Percentiles rank a stretch among this genome's conserved stretches.
phyloP scores from a whole-genome alignment of 306 rosid species.

The Citrullus colocynthis region DNA sequence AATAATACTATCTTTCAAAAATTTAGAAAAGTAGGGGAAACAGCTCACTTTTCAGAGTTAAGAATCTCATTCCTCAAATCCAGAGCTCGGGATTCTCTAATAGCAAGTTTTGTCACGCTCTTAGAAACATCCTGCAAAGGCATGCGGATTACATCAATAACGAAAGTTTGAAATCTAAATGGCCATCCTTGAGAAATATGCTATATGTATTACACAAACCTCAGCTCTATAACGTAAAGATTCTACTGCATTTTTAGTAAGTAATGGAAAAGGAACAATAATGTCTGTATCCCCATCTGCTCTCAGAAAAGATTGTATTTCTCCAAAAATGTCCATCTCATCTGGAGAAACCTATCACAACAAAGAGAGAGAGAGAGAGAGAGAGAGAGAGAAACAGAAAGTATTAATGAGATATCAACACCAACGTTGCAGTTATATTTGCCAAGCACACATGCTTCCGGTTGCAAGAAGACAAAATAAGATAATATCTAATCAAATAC shows the following conservation, averaged over 20 bases:
- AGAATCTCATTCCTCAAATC: slow-evolving; percentile 93
- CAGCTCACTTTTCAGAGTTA: slow-evolving; percentile 81
- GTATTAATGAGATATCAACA: not conserved
- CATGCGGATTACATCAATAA: not conserved
- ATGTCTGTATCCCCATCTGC: slow-evolving; percentile 45
- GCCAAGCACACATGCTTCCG: not conserved
- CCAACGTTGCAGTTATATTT: not conserved
- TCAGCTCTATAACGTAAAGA: slow-evolving; percentile 87
- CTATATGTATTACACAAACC: slow-evolving; percentile 26
- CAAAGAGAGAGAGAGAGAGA: not conserved
- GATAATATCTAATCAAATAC: not conserved
- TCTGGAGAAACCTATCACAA: slow-evolving; percentile 59
- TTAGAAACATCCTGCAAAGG: slow-evolving; percentile 61
- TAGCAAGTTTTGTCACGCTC: slow-evolving; percentile 79
- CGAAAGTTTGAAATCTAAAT: not conserved
- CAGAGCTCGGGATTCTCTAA: slow-evolving; percentile 77
- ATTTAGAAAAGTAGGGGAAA: not conserved
- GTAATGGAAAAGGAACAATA: slow-evolving; percentile 57
- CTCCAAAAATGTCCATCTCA: slow-evolving; percentile 71
- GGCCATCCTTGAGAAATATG: not conserved
- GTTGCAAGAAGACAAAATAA: not conserved
- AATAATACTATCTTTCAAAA: not conserved
- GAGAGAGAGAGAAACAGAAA: not conserved
- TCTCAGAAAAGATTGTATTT: slow-evolving; percentile 56
- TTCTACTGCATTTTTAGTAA: slow-evolving; percentile 71